phyloP scores from a whole-genome alignment of 306 rosid genomes.

The Quercus aquifolioides region DNA sequence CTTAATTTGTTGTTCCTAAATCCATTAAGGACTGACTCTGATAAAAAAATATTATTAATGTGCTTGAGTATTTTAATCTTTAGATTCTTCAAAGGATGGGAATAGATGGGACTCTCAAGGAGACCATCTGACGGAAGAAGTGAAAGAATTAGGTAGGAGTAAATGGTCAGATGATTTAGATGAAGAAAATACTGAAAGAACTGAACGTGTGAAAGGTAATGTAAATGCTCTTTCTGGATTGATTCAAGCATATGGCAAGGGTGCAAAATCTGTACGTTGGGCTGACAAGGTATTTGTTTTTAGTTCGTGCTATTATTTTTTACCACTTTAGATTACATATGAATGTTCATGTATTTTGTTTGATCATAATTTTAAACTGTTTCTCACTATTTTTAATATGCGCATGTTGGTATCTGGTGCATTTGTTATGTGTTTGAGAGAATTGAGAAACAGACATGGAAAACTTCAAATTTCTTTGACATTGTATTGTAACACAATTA shows the following conservation, averaged over 20 bases:
- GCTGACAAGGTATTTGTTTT: constrained; percentile 76
- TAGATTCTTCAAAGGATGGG: constrained; percentile 47
- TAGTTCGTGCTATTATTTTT: constrained; percentile 9
- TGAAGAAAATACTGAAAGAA: constrained; percentile 56
- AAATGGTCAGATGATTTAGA: constrained; percentile 87
- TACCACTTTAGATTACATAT: constrained; percentile 15
- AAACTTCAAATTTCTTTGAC: neutral
- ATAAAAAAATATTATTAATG: neutral
- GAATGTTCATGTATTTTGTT: neutral
- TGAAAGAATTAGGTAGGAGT: constrained; percentile 90
- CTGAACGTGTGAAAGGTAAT: constrained; percentile 54
- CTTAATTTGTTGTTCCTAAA: neutral
- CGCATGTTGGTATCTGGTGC: neutral
- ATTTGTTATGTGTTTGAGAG: neutral
- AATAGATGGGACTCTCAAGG: constrained; percentile 59
- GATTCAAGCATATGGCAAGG: constrained; percentile 73
- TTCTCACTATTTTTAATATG: neutral
- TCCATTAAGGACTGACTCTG: neutral
- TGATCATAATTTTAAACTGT: neutral
- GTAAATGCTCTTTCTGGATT: constrained; percentile 78
- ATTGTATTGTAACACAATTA: neutral
- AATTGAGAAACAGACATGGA: neutral
- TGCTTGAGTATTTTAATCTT: constrained; percentile 3
- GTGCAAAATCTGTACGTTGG: constrained; percentile 88
- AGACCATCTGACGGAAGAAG: constrained; percentile 57